A percentile compares a stretch with the other conserved stretches of the same genome.
phyloP scores from a whole-genome alignment of 495 filamentous ascomycete species.

The Trichoderma gamsii region DNA sequence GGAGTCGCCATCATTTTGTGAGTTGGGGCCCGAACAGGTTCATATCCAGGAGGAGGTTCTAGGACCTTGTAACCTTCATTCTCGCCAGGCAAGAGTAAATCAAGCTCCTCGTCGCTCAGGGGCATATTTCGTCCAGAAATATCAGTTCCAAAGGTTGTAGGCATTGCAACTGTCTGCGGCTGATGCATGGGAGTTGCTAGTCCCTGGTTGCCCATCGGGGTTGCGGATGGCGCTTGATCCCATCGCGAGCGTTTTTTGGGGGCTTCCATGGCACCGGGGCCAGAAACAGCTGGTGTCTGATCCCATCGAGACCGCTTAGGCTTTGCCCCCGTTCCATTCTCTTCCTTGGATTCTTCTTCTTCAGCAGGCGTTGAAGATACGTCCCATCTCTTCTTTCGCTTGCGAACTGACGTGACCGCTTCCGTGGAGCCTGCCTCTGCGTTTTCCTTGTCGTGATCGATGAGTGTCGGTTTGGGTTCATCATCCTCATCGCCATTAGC shows the following conservation, averaged over 20 bases:
- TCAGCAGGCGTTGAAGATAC: conserved; percentile 49
- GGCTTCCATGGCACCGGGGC: conserved; percentile 45
- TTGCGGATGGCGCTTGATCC: conserved; percentile 83
- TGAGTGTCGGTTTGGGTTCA: conserved; percentile 60
- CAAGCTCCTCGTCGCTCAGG: conserved; percentile 88
- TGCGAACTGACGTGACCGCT: conserved; percentile 56
- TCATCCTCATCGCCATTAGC: conserved; percentile 50
- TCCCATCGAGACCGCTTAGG: conserved; percentile 80
- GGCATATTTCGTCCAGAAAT: conserved; percentile 71
- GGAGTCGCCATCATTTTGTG: conserved; percentile 76
- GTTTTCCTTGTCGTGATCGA: conserved; percentile 66
- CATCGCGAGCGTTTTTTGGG: conserved; percentile 73
- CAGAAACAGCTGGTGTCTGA: conserved; percentile 63
- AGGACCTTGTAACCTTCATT: conserved; percentile 89
- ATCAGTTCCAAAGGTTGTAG: conserved; percentile 71
- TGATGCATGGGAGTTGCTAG: conserved; percentile 83
- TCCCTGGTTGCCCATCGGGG: conserved; percentile 74
- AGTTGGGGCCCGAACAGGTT: conserved; percentile 69
- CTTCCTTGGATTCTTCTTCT: conserved; percentile 45
- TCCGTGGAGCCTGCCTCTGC: conserved; percentile 63
- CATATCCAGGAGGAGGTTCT: conserved; percentile 88
- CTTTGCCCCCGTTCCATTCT: neutral
- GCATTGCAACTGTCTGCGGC: conserved; percentile 53
- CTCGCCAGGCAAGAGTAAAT: conserved; percentile 73
- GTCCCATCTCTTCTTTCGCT: conserved; percentile 95